Evolutionary conservation across 2,329 filamentous ascomycete species (phyloP), one percentile per base, ranked within the genome.

Genomic region (Chaetomium globosum): DNA sequence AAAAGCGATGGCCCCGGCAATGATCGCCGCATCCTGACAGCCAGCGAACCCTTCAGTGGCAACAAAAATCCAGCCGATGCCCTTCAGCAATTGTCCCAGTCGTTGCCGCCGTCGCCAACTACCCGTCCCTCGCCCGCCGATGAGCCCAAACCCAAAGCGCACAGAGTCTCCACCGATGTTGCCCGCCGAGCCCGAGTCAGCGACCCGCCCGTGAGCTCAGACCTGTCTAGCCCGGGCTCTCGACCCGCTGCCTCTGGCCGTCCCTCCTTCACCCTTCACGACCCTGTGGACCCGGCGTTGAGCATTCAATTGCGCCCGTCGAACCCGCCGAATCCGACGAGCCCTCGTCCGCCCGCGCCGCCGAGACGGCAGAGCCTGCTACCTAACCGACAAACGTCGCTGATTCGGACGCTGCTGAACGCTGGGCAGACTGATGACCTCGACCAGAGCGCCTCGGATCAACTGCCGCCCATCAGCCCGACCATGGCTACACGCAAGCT

Each of bases 401-500:
- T 82, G 67, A 85, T 85, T 71, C 82, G 79, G 68, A 82, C 82
- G 12, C 78, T 88, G 56, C 80, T 88, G 67, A 79, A 82, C 69
- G 74, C 80, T 57, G 77, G 78, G 31, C 73, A 79, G 60, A 68
- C 75, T 69, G 73, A 75, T 69, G 78, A 79, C 64, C 54, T 75
- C 77, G 76, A 81, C 73, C 73, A 77, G 74, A 67, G 74, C 53
- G 58, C 46, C 61, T 30, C 48, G 52, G 69, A 73, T 12, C 65
- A 69, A 33, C 46, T 71, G 28, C 68, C 71, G 31, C 77, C 78
- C 52, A 78, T 82, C 62, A 79, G 77, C 73, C 75, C 75, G 67
- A 80, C 75, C 66, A 88, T 88, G 86, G 79, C 85, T 70, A 87
- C 84, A 65, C 85, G 92, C 75, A 97, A 96, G 82, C 88, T 98